Percentiles rank a stretch among this genome's conserved stretches.
Conservation (phyloP, 371 early-diverging fungal species). For the Mucor racemosus region DNA sequence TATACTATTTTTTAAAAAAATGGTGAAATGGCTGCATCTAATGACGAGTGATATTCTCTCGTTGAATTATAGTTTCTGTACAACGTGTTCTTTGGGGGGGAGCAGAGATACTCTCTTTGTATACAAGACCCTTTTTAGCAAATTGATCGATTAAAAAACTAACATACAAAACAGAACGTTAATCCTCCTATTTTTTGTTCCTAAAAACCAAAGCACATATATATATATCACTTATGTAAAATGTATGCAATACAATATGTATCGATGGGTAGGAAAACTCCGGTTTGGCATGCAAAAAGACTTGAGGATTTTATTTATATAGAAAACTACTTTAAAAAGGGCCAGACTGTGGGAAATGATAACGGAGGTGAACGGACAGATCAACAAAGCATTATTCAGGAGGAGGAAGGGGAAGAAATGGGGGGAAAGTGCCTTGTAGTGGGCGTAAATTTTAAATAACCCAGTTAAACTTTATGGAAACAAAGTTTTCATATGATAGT, state of each 20-base stretch:
- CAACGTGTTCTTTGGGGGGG: slow-evolving; percentile 1
- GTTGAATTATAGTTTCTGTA: background rate
- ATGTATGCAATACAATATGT: slow-evolving; percentile 10
- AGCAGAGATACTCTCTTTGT: background rate
- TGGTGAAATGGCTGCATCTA: slow-evolving; percentile 21
- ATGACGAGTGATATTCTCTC: slow-evolving; percentile 18
- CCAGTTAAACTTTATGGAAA: background rate
- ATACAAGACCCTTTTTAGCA: background rate
- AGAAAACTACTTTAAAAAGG: slow-evolving; percentile 11
- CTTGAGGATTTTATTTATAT: slow-evolving; percentile 13
- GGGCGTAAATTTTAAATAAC: background rate
- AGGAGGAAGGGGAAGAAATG: background rate
- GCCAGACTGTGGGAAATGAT: slow-evolving; percentile 17
- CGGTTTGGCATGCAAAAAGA: slow-evolving; percentile 16
- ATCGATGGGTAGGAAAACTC: slow-evolving; percentile 16
- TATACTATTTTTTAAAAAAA: slow-evolving; percentile 1
- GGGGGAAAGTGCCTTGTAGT: background rate
- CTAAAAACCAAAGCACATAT: too few relatives aligned
- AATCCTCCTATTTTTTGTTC: background rate
- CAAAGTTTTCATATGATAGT: background rate
- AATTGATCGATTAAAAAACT: slow-evolving; percentile 1
- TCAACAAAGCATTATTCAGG: slow-evolving; percentile 17
- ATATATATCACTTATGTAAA: background rate
- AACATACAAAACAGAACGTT: background rate
- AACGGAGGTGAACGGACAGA: slow-evolving; percentile 36